A percentile compares a stretch with the other conserved stretches of the same genome.
These are phyloP conservation scores for Verticillium nonalfalfae DNA, from an alignment of 2,329 filamentous ascomycete genomes.

Conservation along the genomic window DNA sequence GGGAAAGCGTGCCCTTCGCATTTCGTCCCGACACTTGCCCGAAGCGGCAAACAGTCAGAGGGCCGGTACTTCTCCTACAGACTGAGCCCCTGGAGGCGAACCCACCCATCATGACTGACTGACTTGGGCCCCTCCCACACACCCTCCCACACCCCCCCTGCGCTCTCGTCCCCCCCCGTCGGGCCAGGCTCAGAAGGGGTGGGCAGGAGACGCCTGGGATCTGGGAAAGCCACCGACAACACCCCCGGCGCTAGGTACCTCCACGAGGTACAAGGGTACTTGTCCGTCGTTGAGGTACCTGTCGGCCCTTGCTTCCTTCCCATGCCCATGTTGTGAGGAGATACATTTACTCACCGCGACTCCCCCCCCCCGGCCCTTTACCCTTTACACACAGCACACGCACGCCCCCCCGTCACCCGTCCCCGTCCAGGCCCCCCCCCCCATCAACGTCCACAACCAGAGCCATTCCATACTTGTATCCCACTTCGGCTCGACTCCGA, in stretches of 20 bases:
- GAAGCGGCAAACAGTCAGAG: neutral
- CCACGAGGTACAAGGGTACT: constrained; percentile 3
- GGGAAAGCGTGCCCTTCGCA: neutral
- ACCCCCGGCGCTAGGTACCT: constrained; percentile 4
- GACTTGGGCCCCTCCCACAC: neutral
- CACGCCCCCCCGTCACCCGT: neutral
- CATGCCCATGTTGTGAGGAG: constrained; percentile 4
- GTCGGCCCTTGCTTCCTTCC: constrained; percentile 8
- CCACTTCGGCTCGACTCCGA: constrained; percentile 3
- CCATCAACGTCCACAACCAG: neutral
- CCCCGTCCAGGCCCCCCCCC: neutral
- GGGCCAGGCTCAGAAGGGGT: neutral
- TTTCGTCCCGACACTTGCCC: neutral
- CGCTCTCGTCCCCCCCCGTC: neutral
- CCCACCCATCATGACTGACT: constrained; percentile 1
- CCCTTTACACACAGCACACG: neutral
- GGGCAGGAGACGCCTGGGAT: neutral
- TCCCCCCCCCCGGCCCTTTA: constrained; percentile 3
- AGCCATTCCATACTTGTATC: constrained; percentile 1
- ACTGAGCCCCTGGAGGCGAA: neutral
- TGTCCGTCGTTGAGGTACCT: neutral
- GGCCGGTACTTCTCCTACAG: neutral
- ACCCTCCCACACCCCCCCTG: neutral
- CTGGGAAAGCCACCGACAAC: constrained; percentile 4
- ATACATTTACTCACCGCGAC: constrained; percentile 8